phyloP scores from a whole-genome alignment of 257 asterid genomes.

The Cruciata laevipes region DNA sequence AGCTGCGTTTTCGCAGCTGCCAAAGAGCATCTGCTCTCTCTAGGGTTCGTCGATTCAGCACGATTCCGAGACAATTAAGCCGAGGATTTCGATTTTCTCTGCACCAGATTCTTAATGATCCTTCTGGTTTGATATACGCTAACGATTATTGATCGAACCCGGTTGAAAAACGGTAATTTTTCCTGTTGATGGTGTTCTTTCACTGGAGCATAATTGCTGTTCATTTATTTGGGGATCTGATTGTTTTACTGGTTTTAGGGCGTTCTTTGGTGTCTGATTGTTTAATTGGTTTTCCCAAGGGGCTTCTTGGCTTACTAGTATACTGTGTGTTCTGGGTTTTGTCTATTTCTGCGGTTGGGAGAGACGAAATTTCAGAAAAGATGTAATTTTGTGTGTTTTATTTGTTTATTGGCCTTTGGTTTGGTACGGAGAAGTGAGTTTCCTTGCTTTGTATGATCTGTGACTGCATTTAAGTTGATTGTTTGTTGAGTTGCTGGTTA shows the following conservation, averaged over 20 bases:
- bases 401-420: background rate
- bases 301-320: conserved; percentile 7
- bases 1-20: conserved; percentile 15
- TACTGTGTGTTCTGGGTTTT: background rate
- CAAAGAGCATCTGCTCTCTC: background rate
- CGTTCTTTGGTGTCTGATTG: conserved; percentile 8
- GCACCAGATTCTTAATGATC: background rate
- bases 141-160: conserved; percentile 10
- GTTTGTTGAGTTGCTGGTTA: background rate
- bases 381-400: background rate
- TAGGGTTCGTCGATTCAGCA: conserved; percentile 10
- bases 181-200: background rate
- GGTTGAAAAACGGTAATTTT: conserved; percentile 4
- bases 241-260: conserved; percentile 5
- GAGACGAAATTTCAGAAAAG: background rate
- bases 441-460: background rate
- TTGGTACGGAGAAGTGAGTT: background rate
- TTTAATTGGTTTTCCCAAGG: background rate
- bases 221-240: conserved; percentile 18
- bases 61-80: background rate
- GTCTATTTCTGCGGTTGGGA: background rate
- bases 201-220: background rate
- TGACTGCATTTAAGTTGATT: background rate
- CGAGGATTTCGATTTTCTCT: background rate
- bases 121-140: background rate